Conservation (phyloP, 2,329 filamentous ascomycete species). For the Zelopaecilomyces penicillatus region DNA sequence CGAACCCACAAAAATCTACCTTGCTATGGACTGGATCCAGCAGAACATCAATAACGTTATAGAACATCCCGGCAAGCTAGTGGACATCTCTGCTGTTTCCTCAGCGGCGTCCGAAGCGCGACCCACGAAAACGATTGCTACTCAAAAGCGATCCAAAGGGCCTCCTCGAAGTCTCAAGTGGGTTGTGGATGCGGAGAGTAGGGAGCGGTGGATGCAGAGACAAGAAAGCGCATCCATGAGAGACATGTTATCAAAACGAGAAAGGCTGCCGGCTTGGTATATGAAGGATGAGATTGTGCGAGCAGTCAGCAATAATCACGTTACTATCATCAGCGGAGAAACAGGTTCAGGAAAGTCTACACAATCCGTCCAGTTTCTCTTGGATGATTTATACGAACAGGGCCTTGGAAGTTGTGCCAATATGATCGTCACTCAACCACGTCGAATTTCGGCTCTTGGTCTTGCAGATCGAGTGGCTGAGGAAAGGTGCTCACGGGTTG, state of each 20-base stretch:
- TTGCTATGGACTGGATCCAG: constrained; percentile 85
- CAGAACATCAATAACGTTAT: constrained; percentile 75
- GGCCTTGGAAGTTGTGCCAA: constrained; percentile 71
- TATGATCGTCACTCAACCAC: constrained; percentile 91
- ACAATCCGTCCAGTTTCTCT: constrained; percentile 89
- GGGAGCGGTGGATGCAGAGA: constrained; percentile 60
- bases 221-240: constrained; percentile 59
- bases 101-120: constrained; percentile 54
- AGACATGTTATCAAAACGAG: constrained; percentile 65
- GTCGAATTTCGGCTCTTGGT: constrained; percentile 87
- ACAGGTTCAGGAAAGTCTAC: constrained; percentile 96
- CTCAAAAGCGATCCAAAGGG: constrained; percentile 27
- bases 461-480: constrained; percentile 91
- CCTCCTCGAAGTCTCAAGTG: constrained; percentile 55
- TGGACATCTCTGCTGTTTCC: constrained; percentile 74
- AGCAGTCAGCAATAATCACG: constrained; percentile 68
- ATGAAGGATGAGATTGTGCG: constrained; percentile 68
- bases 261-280: constrained; percentile 78
- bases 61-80: constrained; percentile 71
- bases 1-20: constrained; percentile 83
- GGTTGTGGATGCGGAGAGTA: constrained; percentile 50
- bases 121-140: constrained; percentile 18
- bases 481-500: constrained; percentile 73
- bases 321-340: constrained; percentile 94
- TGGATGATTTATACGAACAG: constrained; percentile 78